These are phyloP conservation scores for Corniculantispora saksenae DNA, from an alignment of 2,329 filamentous ascomycete genomes.

Conservation along the genomic window DNA sequence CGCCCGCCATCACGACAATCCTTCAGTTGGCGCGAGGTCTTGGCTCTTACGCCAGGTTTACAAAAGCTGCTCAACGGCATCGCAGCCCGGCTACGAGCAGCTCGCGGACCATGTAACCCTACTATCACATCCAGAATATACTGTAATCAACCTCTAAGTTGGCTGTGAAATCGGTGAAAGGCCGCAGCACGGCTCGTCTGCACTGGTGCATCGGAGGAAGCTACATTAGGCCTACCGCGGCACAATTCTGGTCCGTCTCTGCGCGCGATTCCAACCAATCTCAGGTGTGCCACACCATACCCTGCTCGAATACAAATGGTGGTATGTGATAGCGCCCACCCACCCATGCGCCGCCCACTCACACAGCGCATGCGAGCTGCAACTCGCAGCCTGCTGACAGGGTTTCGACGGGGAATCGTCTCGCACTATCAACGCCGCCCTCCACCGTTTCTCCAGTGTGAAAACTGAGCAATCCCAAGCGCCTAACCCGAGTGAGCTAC, in stretches of 20 bases:
- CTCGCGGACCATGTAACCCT: no score
- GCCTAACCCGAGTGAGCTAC: not conserved
- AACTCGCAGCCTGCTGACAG: not conserved
- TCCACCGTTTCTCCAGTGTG: not conserved
- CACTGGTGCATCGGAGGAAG: not conserved
- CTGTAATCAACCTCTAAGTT: no score
- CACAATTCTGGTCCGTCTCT: not conserved
- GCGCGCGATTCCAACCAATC: not conserved
- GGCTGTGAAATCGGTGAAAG: no score
- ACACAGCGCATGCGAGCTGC: not conserved
- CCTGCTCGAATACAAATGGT: not conserved
- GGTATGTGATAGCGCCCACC: not conserved
- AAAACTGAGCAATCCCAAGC: not conserved
- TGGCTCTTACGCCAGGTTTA: not conserved
- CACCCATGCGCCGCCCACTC: not conserved
- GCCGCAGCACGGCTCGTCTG: not conserved
- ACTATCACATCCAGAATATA: no score
- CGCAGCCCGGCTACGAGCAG: no score
- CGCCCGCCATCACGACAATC: not conserved
- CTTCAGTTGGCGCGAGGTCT: not conserved
- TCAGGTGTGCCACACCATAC: constrained; percentile 1
- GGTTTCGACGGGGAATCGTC: not conserved
- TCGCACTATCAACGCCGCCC: not conserved
- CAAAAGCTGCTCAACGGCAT: no score
- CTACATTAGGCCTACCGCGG: not conserved